Percentiles rank a stretch among this genome's conserved stretches.
Conservation (phyloP, 192 early-diverging fungal species). For the Coemansia sp. region DNA sequence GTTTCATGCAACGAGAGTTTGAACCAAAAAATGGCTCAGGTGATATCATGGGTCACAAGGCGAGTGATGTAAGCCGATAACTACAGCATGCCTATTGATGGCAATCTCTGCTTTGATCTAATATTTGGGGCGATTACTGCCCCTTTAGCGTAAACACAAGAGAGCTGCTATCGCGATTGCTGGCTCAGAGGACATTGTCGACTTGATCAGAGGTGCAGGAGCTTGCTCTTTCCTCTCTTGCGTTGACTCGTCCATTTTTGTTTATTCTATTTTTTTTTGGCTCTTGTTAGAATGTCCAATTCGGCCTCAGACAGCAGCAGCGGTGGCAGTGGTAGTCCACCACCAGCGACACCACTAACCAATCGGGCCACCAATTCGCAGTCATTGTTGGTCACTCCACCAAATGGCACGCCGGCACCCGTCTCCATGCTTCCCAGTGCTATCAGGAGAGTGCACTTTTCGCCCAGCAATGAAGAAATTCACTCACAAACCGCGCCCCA, state of each 20-base stretch:
- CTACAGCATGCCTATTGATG: neutral
- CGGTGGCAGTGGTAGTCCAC: neutral
- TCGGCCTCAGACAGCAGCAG: neutral
- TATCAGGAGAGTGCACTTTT: constrained; percentile 45
- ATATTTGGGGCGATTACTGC: neutral
- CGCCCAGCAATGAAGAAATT: constrained; percentile 43
- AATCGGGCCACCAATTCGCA: neutral
- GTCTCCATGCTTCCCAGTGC: constrained; percentile 1
- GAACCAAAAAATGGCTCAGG: too few relatives aligned
- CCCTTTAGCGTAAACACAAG: neutral
- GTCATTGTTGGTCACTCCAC: neutral
- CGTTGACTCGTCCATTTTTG: neutral
- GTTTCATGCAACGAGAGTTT: too few relatives aligned
- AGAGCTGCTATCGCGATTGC: neutral
- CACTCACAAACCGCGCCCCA: constrained; percentile 30
- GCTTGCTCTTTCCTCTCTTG: neutral
- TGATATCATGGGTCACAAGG: too few relatives aligned
- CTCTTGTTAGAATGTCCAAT: constrained; percentile 6
- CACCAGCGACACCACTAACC: constrained; percentile 8
- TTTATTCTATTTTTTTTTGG: neutral
- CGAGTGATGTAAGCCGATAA: neutral
- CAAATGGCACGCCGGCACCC: neutral
- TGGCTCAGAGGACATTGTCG: neutral
- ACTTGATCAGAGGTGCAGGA: neutral
- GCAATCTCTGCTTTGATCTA: neutral